Evolutionary conservation across 306 rosid species (phyloP).

Genomic region (Begonia loranthoides): DNA sequence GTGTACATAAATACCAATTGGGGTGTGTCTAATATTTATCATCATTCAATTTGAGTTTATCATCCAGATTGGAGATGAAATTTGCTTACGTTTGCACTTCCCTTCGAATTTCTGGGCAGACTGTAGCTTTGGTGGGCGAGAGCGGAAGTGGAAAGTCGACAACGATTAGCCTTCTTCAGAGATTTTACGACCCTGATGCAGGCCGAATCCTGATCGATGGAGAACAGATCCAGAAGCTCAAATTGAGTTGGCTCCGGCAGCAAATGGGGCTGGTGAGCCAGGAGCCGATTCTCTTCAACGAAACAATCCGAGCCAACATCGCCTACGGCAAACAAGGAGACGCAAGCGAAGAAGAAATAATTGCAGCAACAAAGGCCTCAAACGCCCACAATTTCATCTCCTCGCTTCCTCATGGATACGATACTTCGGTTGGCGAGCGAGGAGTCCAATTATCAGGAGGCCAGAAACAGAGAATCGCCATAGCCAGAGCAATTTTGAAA

Average conservation of each 20-base stretch:
- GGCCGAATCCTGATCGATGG: conserved; percentile 56
- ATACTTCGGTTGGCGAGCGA: conserved; percentile 69
- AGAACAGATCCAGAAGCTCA: conserved; percentile 30
- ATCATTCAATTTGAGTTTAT: not conserved
- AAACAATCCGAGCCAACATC: conserved; percentile 61
- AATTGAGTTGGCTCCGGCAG: conserved; percentile 66
- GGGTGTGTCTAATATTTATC: no score
- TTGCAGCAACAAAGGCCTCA: conserved; percentile 55
- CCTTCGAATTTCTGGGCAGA: conserved; percentile 16
- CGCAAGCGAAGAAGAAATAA: conserved; percentile 56
- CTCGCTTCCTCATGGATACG: conserved; percentile 52
- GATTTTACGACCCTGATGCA: conserved; percentile 61
- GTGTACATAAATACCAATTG: no score
- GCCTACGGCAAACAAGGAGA: conserved; percentile 53
- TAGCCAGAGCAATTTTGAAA: conserved; percentile 73
- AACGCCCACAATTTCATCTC: conserved; percentile 65
- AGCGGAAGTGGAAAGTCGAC: conserved; percentile 94
- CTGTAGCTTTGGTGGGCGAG: conserved; percentile 87
- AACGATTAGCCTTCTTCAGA: conserved; percentile 54
- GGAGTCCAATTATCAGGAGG: conserved; percentile 87
- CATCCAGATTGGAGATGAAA: no score
- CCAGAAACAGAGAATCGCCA: conserved; percentile 82
- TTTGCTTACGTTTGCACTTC: no score
- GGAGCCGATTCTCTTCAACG: conserved; percentile 81
- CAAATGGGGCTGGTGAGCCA: conserved; percentile 90